A percentile compares a stretch with the other conserved stretches of the same genome.
phyloP scores from a whole-genome alignment of 1,139 yeast species.

The Tardiomyces depauwii region DNA sequence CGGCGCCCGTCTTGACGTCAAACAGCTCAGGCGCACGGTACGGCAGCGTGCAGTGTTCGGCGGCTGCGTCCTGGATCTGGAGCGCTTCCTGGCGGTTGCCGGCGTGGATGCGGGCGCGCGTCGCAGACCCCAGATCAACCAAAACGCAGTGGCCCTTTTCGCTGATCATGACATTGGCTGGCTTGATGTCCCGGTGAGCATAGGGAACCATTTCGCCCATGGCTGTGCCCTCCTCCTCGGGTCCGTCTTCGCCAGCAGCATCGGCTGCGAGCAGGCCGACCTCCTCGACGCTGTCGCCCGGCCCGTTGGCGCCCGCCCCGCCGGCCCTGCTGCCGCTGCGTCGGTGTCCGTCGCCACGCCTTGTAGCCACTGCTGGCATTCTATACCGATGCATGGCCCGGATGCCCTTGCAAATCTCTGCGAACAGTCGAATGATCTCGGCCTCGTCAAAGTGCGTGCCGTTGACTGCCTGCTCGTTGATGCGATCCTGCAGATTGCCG shows the following conservation, averaged over 20 bases:
- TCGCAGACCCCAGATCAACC: slow-evolving; percentile 76
- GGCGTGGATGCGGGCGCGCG: slow-evolving; percentile 47
- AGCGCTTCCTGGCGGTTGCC: slow-evolving; percentile 60
- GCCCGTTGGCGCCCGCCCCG: slow-evolving; percentile 19
- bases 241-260: slow-evolving; percentile 6
- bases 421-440: slow-evolving; percentile 50
- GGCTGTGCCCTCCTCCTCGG: slow-evolving; percentile 27
- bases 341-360: background rate
- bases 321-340: slow-evolving; percentile 7
- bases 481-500: slow-evolving; percentile 70
- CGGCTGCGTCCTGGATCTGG: slow-evolving; percentile 68
- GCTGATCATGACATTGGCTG: slow-evolving; percentile 77
- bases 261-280: slow-evolving; percentile 12
- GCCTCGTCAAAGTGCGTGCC: slow-evolving; percentile 42
- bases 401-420: slow-evolving; percentile 66
- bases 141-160: slow-evolving; percentile 63
- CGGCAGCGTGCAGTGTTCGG: slow-evolving; percentile 78
- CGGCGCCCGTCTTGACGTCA: slow-evolving; percentile 56
- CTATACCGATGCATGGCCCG: slow-evolving; percentile 65
- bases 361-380: background rate
- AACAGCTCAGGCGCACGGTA: slow-evolving; percentile 86
- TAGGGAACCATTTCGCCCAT: slow-evolving; percentile 53
- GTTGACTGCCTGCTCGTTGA: slow-evolving; percentile 51
- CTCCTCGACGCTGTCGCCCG: slow-evolving; percentile 6
- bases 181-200: slow-evolving; percentile 82